Evolutionary conservation across 345 rosid genomes (phyloP), one percentile per base, ranked within the genome.

Genomic region (Bretschneidera sinensis): DNA sequence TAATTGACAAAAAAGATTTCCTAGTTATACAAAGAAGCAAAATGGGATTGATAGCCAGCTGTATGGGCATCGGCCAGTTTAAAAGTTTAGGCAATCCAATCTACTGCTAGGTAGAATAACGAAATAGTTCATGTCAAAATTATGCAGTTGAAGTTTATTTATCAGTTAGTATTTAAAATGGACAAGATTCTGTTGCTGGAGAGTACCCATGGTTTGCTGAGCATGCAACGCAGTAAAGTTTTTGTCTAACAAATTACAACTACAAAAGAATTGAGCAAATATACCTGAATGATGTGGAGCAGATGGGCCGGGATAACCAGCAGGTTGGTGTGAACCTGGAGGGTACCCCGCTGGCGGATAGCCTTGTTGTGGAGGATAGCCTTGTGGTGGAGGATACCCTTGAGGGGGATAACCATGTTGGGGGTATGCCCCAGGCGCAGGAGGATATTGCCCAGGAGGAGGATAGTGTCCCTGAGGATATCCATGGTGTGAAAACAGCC

Each of bases 251-350:
- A 39, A 39, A 14, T 39, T 39, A 39, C 45, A 39, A 14, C 6
- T 9, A 39, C 45, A 39, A 39, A 39, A 5, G 11, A 11, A 39
- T 24, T 15, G 47, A 28, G 34, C 34, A 8, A 13, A 19, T 60
- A 78, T 49, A 91, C 96, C 98, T 80, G 84, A 59, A 18, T 84
- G 85, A 49, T 82, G 91, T 19, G 84, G 76, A 64, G 84, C 85
- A 13, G 84, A 84, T 10, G 84, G 65, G 16, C 91, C 92, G 2
- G 89, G 86, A 58, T 83, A 80, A 54, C 82, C 86, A 49, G 83
- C 83, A 13, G 90, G 89, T 33, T 87, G 87, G 68, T 87, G 82
- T n/a, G 68, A 82, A 1, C 71, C 76, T 0, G 76, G 78, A 54
- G 87, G 89, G 20, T 87, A 79, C 0, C 80, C 87, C 25, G 80